phyloP scores from a whole-genome alignment of 2,329 filamentous ascomycete genomes.

The Emydomyces testavorans region DNA sequence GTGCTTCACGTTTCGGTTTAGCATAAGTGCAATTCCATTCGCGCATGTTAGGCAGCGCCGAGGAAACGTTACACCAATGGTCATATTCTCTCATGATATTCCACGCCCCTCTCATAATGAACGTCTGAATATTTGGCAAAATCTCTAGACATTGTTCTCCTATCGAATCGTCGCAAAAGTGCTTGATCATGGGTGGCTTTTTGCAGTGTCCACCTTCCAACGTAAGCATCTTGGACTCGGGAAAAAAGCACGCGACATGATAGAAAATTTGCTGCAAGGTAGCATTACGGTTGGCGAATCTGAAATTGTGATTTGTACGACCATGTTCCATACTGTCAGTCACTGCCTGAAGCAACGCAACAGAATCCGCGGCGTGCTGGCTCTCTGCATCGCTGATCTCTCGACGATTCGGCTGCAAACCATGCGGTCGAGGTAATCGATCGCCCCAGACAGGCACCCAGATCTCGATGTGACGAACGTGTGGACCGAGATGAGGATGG shows the following conservation, averaged over 20 bases:
- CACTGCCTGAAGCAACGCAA: slow-evolving; percentile 19
- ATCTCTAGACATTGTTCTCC: slow-evolving; percentile 33
- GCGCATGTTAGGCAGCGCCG: slow-evolving; percentile 53
- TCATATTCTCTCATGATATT: slow-evolving; percentile 55
- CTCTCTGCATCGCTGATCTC: slow-evolving; percentile 19
- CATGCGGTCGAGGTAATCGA: slow-evolving; percentile 40
- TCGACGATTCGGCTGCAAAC: slow-evolving; percentile 25
- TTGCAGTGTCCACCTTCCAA: slow-evolving; percentile 67
- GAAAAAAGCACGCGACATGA: slow-evolving; percentile 49
- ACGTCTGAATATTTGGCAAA: slow-evolving; percentile 49
- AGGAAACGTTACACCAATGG: slow-evolving; percentile 52
- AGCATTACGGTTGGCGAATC: slow-evolving; percentile 47
- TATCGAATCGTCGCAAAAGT: slow-evolving; percentile 37
- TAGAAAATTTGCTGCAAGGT: slow-evolving; percentile 58
- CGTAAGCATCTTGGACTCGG: slow-evolving; percentile 54
- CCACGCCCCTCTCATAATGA: slow-evolving; percentile 66
- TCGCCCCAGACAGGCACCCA: slow-evolving; percentile 64
- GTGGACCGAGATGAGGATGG: slow-evolving; percentile 48
- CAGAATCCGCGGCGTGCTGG: slow-evolving; percentile 18
- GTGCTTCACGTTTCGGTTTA: slow-evolving; percentile 63
- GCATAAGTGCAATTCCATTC: slow-evolving; percentile 47
- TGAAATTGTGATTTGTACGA: slow-evolving; percentile 24
- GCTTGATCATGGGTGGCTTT: slow-evolving; percentile 57
- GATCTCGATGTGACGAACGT: slow-evolving; percentile 62
- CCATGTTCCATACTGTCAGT: slow-evolving; percentile 23